Evolutionary conservation across 1,139 yeast species (phyloP).

Genomic region (Hemisphaericaspora xylanilytica): DNA sequence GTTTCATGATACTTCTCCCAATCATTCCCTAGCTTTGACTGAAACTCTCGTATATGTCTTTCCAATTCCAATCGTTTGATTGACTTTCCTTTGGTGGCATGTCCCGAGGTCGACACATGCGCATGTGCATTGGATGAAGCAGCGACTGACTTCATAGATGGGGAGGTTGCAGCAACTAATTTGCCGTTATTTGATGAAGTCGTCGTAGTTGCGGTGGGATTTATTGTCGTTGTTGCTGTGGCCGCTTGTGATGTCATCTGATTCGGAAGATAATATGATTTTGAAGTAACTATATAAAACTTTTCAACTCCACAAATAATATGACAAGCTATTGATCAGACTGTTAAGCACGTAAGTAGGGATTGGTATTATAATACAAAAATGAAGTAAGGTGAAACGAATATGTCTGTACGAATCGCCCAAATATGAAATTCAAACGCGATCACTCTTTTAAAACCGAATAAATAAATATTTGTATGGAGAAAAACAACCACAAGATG

Average conservation of each 20-base stretch:
- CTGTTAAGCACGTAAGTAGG: too few relatives aligned
- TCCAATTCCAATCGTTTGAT: conserved; percentile 68
- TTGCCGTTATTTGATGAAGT: conserved; percentile 5
- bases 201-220: conserved; percentile 5
- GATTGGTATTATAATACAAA: too few relatives aligned
- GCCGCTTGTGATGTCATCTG: conserved; percentile 11
- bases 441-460: neutral
- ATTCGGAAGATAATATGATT: too few relatives aligned
- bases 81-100: conserved; percentile 10
- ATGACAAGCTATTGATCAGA: too few relatives aligned
- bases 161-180: neutral
- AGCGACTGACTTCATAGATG: neutral
- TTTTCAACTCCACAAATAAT: too few relatives aligned
- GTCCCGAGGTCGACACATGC: neutral
- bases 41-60: conserved; percentile 68
- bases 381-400: neutral
- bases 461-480: neutral
- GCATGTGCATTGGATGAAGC: conserved; percentile 6
- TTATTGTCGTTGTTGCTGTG: conserved; percentile 8
- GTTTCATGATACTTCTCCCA: conserved; percentile 90
- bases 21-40: conserved; percentile 62
- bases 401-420: neutral
- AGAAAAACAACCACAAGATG: neutral
- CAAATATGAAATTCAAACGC: too few relatives aligned
- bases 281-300: too few relatives aligned